Base-by-base conservation (phyloP, 1,284 basidiomycete species). In the Filobasidium uniguttulatum region DNA sequence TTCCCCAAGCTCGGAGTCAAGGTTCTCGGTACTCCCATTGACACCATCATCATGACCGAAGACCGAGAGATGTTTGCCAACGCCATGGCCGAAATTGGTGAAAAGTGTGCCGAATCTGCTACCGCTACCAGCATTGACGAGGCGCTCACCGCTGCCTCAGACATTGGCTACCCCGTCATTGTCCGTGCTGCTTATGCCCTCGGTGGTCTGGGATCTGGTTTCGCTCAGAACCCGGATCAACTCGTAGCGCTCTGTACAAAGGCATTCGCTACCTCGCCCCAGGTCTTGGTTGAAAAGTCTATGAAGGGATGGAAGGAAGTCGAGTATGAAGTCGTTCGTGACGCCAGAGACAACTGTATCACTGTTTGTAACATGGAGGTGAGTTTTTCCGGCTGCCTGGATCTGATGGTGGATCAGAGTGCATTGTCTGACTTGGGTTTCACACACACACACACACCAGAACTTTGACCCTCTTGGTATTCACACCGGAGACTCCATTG, bases 221-320 rank as follows among this genome's bases (percentile, higher is more conserved):
- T 98, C 61, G 93, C 93, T 36, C 80, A 89, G 68, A 75, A 96
- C 63, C 88, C 89, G 66, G 75, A 72, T 17, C 86, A 96, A 73
- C 75, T 97, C 56, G 77, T 79, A 60, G 85, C 85, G 47, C 73
- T 97, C 23, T 96, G 90, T 65, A 77, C 74, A 60, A 93, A 91
- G 72, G 90, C 93, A 12, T 96, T 98, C 66, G 91, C 93, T 43
- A 96, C 88, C 29, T 88, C 84, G 60, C 90, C 93, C 44, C 93
- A 98, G 72, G 91, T 98, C 1, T 75, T 98, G 23, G 88, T 98
- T 22, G 93, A 98, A 75, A 93, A 82, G 76, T 90, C 86, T 65
- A 97, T 98, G 91, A 96, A 97, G 73, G 93, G 93, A 12, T 97
- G 90, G 90, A 97, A 98, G 73, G 93, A 98, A 74, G 89, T 97